Evolutionary conservation across 225 moss, liverwort and hornwort genomes (phyloP).

Genomic region (Bryum argenteum): DNA sequence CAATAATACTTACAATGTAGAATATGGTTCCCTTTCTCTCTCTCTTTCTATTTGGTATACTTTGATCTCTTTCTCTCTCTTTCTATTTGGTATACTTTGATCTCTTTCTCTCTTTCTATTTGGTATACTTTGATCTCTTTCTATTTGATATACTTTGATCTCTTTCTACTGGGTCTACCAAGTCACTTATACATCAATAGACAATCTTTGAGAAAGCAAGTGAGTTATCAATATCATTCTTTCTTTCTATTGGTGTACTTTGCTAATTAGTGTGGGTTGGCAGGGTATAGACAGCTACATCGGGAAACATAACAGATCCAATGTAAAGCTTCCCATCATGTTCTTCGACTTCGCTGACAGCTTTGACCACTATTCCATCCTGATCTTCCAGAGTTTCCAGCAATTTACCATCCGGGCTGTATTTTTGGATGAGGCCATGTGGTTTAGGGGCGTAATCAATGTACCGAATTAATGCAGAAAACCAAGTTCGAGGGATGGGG

Average conservation of each 20-base stretch:
- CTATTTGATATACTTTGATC: no score
- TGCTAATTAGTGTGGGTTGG: not conserved
- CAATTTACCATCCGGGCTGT: slow-evolving; percentile 28
- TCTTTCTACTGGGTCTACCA: not conserved
- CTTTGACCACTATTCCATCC: slow-evolving; percentile 27
- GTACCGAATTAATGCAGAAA: not conserved
- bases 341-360: slow-evolving; percentile 42
- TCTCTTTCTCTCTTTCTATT: not conserved
- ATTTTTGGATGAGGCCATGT: slow-evolving; percentile 35
- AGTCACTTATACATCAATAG: no score
- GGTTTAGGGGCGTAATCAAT: slow-evolving; percentile 31
- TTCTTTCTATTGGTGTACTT: not conserved
- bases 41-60: not conserved
- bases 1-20: not conserved
- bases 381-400: slow-evolving; percentile 42
- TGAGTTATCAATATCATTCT: no score
- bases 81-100: no score
- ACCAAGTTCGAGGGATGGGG: slow-evolving; percentile 28
- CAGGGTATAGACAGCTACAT: slow-evolving; percentile 33
- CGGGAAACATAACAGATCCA: slow-evolving; percentile 34
- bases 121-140: not conserved
- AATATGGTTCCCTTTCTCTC: not conserved
- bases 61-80: not conserved
- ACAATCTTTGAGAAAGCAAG: no score
- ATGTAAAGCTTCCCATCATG: slow-evolving; percentile 47